phyloP scores from a whole-genome alignment of 2,329 filamentous ascomycete species.

The Alternaria hordeiaustralica region DNA sequence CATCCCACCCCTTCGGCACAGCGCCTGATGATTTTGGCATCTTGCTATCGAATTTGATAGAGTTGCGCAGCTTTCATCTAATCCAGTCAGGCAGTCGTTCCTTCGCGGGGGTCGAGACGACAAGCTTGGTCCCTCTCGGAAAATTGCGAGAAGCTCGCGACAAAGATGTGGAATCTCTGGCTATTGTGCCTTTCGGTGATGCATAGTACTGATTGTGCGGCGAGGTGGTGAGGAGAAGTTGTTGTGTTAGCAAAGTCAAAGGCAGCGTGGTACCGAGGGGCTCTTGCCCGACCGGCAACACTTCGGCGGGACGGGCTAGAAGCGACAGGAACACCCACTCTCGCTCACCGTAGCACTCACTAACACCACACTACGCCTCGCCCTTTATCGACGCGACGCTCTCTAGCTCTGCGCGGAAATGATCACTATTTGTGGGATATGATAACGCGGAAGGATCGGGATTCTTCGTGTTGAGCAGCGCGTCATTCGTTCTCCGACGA shows the following conservation, averaged over 20 bases:
- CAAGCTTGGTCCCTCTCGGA: not conserved
- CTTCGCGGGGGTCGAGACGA: not conserved
- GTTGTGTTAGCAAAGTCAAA: not conserved
- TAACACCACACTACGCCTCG: not conserved
- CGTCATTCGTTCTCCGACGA: constrained; percentile 18
- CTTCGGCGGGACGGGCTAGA: constrained; percentile 5
- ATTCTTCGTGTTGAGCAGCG: constrained; percentile 19
- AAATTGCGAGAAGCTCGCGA: not conserved
- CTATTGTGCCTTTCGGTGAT: not conserved
- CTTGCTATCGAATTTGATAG: not conserved
- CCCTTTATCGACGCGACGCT: not conserved
- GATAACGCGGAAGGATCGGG: not conserved
- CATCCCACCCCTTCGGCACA: constrained; percentile 43
- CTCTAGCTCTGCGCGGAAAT: constrained; percentile 6
- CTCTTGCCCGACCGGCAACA: constrained; percentile 5
- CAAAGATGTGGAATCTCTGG: not conserved
- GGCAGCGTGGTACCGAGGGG: not conserved
- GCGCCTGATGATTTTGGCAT: constrained; percentile 7
- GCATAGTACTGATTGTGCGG: not conserved
- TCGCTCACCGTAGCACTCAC: not conserved
- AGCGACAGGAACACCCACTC: not conserved
- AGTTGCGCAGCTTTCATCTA: not conserved
- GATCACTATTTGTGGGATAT: constrained; percentile 11
- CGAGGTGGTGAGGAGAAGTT: not conserved
- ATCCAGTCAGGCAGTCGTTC: not conserved